Base-by-base conservation (phyloP, 306 rosid genomes). In the Pterocarpus macrocarpus region DNA sequence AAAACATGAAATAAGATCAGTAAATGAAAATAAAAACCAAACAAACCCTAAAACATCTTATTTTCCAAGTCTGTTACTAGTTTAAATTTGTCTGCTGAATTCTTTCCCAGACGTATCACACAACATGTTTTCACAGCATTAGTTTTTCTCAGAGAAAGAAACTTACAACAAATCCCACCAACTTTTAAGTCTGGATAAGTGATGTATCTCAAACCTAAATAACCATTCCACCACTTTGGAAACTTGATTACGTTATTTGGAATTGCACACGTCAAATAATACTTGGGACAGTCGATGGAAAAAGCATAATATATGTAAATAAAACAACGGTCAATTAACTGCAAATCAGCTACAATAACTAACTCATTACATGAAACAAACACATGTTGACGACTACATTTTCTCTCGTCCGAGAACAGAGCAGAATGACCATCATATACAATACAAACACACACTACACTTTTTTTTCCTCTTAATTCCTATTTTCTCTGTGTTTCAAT, bases 361-460 rank as follows among this genome's bases (percentile, higher is more conserved):
- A 52, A 64, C 68, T 55, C 74, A 73, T 30, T 44, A 7, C 69
- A 52, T 34, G 17, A 61, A 39, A 64, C 75, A 57, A 77, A 82
- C 58, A 16, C 64, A 43, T 75, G 64, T 44, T 44, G 52, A 43
- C 79, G 28, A 44, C 64, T 72, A 64, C 57, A 72, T 52, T 80
- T 43, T 50, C 71, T 66, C 50, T 71, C 73, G 68, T 62, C 66
- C 34, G 4, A 28, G 8, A 65, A 33, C 76, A 57, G 4, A 56
- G 57, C 64, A 66, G 64, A 75, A 80, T 64, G 66, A 66, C 75
- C 41, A 69, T 53, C 66, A 61, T 75, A 80, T 80, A 87, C 82
- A 84, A 70, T 41, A 81, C 78, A 87, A 64, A 73, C 61, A 80
- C 83, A 78, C 77, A 43, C 80, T 69, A 56, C 41, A 13, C 56